Conservation (phyloP, 2,329 filamentous ascomycete species). For the Aspergillus neoniger region DNA sequence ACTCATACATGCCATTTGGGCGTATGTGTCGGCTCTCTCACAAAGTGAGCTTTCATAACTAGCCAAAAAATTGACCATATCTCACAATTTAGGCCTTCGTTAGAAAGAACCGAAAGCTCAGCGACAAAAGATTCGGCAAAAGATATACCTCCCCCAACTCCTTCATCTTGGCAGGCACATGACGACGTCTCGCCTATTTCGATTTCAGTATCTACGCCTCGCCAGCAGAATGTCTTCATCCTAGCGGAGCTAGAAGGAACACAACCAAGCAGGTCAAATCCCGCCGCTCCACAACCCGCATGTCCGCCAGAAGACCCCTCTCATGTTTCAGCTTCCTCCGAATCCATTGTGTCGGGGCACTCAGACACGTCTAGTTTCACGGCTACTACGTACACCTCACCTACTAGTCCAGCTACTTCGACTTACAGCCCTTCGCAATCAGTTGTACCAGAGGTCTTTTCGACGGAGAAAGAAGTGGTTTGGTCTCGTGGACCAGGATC, state of each 20-base stretch:
- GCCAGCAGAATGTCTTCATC: neutral
- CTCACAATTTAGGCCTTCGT: slow-evolving; percentile 24
- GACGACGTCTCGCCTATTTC: neutral
- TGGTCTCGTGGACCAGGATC: neutral
- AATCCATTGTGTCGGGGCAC: slow-evolving; percentile 19
- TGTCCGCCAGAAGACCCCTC: neutral
- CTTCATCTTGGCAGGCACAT: neutral
- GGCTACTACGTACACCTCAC: slow-evolving; percentile 10
- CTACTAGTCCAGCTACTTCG: slow-evolving; percentile 8
- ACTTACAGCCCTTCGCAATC: neutral
- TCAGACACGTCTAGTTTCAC: slow-evolving; percentile 22
- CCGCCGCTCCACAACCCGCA: neutral
- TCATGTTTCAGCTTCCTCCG: slow-evolving; percentile 23
- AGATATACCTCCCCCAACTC: slow-evolving; percentile 14
- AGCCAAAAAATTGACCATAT: neutral
- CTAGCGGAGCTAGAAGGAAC: neutral
- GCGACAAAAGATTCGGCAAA: slow-evolving; percentile 26
- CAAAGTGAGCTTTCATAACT: slow-evolving; percentile 23
- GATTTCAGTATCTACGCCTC: neutral
- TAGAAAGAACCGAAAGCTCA: slow-evolving; percentile 25
- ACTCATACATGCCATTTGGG: slow-evolving; percentile 32
- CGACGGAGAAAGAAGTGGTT: slow-evolving; percentile 3
- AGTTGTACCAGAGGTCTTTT: neutral
- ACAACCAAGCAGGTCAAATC: neutral
- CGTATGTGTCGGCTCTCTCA: slow-evolving; percentile 32